Base-by-base conservation (phyloP, 2,329 filamentous ascomycete genomes). In the Venturia effusa region DNA sequence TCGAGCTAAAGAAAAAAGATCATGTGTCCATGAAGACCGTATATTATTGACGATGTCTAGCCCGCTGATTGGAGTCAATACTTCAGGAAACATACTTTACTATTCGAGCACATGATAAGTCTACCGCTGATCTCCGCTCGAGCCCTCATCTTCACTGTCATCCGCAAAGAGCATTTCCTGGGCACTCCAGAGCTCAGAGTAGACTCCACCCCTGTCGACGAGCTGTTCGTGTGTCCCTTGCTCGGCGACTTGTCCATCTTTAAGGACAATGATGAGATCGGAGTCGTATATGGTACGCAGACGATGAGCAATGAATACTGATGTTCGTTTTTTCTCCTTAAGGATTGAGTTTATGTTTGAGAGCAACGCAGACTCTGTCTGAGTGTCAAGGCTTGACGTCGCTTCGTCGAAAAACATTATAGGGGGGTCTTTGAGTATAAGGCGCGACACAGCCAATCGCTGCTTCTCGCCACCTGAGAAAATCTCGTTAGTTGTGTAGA, bases 401-500 rank as follows among this genome's bases (percentile, higher is more conserved):
- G 92, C 93, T 79, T 97, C 92, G 68, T 97, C 92, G 69, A 97
- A 97, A 82, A 97, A 97, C 0, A 97, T 78, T 34, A 97, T 77
- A 1, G 91, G 90, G 3, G 92, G 91, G 68, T 97, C 90, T 74
- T 97, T 97, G 65, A 97, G 81, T 1, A 97, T 83, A 45, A 97
- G 74, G 54, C 92, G 81, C 32, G 89, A 90, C 30, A 97, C 85
- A 0, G 93, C 93, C 13, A 97, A 79, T 3, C 92, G 85, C 76
- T 97, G 92, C 76, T 97, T 97, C 78, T 97, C 93, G 39, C 92
- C 92, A 2, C 90, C 69, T 68, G 55, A 41, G 34, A 17, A 39
- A 15, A 17, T n/a, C 43, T 34, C 24, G 22, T 40, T 37, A 62
- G 51, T 22, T 19, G 30, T 24, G 19, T 57, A 39, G 27, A 32